A percentile compares a stretch with the other conserved stretches of the same genome.
These are phyloP conservation scores for Alliaria petiolata DNA, from an alignment of 345 rosid genomes.

Conservation along the genomic window DNA sequence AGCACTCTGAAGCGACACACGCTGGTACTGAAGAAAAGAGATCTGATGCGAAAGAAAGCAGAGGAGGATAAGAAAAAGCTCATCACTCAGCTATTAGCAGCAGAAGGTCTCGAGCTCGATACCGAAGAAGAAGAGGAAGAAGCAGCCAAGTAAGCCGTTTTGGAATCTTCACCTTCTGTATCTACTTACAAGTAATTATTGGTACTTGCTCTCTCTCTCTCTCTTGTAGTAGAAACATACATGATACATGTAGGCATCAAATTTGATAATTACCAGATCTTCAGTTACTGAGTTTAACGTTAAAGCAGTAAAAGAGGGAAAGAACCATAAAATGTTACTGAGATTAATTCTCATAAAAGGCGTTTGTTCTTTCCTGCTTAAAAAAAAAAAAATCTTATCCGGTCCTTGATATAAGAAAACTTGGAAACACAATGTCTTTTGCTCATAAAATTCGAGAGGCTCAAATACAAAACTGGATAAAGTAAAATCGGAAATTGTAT, in stretches of 20 bases:
- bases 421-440: neutral
- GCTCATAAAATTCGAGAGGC: constrained; percentile 1
- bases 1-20: constrained; percentile 80
- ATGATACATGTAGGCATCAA: constrained; percentile 20
- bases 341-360: neutral
- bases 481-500: constrained; percentile 10
- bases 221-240: neutral
- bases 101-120: constrained; percentile 93
- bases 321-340: too few species aligned
- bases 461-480: constrained; percentile 1
- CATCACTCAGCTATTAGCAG: constrained; percentile 71
- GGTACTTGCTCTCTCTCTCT: neutral
- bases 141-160: constrained; percentile 15
- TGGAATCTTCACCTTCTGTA: constrained; percentile 1
- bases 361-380: neutral
- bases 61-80: constrained; percentile 67
- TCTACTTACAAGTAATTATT: constrained; percentile 1
- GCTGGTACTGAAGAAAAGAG: constrained; percentile 79
- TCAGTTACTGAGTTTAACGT: too few species aligned
- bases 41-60: constrained; percentile 78
- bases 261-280: neutral
- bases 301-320: too few species aligned
- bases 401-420: neutral
- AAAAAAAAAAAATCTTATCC: constrained; percentile 1
- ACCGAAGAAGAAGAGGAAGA: constrained; percentile 52